Conservation (phyloP, 2,329 filamentous ascomycete species). For the Podosphaera fusca region DNA sequence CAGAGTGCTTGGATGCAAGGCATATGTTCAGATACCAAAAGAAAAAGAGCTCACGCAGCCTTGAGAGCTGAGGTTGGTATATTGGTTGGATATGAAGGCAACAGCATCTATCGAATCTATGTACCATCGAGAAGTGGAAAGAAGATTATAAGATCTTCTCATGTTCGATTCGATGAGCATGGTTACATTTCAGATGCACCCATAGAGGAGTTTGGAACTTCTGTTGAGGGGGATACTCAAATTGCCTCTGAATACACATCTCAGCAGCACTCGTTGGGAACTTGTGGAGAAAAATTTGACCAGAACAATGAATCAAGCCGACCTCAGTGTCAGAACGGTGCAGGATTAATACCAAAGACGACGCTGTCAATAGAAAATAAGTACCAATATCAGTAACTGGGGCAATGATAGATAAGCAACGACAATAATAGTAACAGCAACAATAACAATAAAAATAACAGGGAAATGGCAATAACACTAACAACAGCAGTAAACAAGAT, state of each 20-base stretch:
- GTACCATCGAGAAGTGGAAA: neutral
- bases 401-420: no score
- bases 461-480: neutral
- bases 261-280: neutral
- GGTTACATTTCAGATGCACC: neutral
- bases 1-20: constrained; percentile 1
- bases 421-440: no score
- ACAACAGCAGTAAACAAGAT: no score
- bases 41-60: constrained; percentile 1
- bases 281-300: neutral
- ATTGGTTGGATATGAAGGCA: constrained; percentile 1
- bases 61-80: neutral
- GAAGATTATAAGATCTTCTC: neutral
- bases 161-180: neutral
- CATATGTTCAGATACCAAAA: neutral
- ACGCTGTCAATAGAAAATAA: no score
- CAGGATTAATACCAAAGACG: no score
- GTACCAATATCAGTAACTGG: no score
- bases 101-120: neutral
- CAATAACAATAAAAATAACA: no score
- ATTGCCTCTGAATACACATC: neutral
- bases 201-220: neutral
- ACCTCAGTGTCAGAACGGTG: neutral
- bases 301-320: neutral
- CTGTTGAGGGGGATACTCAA: neutral